phyloP scores from a whole-genome alignment of 2,329 filamentous ascomycete species.

The Colletotrichum sp. region DNA sequence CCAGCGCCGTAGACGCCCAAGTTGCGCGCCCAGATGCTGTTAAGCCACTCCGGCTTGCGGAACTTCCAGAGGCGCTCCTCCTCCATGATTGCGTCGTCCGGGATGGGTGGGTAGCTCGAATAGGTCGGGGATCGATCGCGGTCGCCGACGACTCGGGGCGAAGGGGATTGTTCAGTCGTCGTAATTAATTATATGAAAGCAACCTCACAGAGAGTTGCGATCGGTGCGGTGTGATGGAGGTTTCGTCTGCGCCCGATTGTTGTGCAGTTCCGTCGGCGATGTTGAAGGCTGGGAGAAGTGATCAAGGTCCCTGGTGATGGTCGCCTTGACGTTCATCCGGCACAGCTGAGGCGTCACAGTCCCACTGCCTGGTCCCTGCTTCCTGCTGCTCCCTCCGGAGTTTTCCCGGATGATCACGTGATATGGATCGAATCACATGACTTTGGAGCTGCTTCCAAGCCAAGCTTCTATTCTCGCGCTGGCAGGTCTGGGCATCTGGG shows the following conservation, averaged over 20 bases:
- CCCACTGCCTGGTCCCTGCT: constrained; percentile 5
- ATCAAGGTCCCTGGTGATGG: background rate
- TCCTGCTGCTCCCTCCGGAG: background rate
- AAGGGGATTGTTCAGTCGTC: background rate
- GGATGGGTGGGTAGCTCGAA: background rate
- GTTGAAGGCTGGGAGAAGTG: background rate
- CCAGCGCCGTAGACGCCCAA: constrained; percentile 67
- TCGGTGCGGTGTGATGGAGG: background rate
- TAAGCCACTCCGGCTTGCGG: constrained; percentile 69
- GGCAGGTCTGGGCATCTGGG: background rate
- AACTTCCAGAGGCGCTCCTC: constrained; percentile 74
- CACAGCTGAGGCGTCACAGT: constrained; percentile 21
- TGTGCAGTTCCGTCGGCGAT: background rate
- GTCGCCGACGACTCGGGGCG: constrained; percentile 5
- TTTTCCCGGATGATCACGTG: background rate
- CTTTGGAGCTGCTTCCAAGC: background rate
- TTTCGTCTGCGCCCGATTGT: background rate
- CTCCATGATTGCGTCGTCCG: constrained; percentile 49
- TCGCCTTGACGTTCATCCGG: constrained; percentile 20
- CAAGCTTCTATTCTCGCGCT: background rate
- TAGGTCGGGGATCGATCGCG: background rate
- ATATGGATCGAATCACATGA: rapidly evolving
- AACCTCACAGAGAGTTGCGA: background rate
- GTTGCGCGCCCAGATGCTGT: constrained; percentile 67
- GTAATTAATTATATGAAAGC: background rate